Evolutionary conservation across 441 rosid genomes (phyloP).

Genomic region (Isatis lusitanica): DNA sequence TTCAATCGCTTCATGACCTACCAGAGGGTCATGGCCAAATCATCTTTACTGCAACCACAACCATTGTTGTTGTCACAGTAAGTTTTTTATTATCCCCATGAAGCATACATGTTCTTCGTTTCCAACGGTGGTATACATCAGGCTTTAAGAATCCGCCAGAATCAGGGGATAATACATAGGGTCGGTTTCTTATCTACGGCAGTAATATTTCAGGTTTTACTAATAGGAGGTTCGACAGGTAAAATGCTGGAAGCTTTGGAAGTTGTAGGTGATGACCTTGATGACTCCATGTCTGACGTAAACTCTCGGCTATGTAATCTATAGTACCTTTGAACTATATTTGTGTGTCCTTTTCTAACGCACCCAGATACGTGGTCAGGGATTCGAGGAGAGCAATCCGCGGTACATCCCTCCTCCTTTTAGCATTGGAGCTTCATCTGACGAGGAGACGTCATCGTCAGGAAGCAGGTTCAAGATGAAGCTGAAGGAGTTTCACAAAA

Average conservation of each 20-base stretch:
- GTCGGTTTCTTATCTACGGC: conserved; percentile 14
- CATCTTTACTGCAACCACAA: conserved; percentile 92
- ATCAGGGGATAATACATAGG: conserved; percentile 8
- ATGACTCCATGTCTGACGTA: conserved; percentile 65
- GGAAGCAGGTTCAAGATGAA: conserved; percentile 78
- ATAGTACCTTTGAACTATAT: conserved; percentile 4
- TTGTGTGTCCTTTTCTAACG: background rate
- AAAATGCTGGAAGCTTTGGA: conserved; percentile 93
- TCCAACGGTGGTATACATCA: background rate
- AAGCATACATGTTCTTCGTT: conserved; percentile 15
- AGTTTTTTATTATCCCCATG: conserved; percentile 23
- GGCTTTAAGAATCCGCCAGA: conserved; percentile 1
- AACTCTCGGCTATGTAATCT: conserved; percentile 32
- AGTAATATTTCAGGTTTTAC: conserved; percentile 60
- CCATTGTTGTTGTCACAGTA: conserved; percentile 92
- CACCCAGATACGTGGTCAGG: conserved; percentile 40
- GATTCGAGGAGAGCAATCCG: conserved; percentile 48
- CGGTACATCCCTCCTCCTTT: conserved; percentile 44
- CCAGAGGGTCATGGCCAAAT: conserved; percentile 98
- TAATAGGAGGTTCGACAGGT: conserved; percentile 98
- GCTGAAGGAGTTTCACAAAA: conserved; percentile 76
- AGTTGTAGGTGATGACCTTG: conserved; percentile 80
- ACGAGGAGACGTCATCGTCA: conserved; percentile 61
- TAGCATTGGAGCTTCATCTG: conserved; percentile 55
- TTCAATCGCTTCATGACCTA: conserved; percentile 94